These are phyloP conservation scores for Tillandsia leiboldiana DNA, from an alignment of 176 grass and related monocot species.

Conservation along the genomic window DNA sequence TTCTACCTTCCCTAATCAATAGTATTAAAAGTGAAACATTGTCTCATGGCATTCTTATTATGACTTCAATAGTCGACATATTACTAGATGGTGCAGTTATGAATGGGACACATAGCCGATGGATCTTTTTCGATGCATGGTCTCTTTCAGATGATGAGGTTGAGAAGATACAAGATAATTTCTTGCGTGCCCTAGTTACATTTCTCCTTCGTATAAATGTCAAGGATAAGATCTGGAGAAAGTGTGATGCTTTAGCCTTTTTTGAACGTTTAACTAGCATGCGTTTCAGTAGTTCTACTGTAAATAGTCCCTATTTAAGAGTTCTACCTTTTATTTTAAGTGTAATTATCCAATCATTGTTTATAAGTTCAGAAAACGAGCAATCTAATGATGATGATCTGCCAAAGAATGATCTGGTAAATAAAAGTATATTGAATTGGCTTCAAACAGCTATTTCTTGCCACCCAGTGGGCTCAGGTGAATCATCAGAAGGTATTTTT, in stretches of 20 bases:
- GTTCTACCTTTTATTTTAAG: constrained; percentile 53
- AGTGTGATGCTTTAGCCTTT: constrained; percentile 41
- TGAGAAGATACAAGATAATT: constrained; percentile 55
- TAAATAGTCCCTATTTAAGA: constrained; percentile 44
- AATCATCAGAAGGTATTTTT: constrained; percentile 39
- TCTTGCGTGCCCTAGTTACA: constrained; percentile 60
- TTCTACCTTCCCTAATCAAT: constrained; percentile 63
- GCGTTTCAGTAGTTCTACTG: constrained; percentile 34
- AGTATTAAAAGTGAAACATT: constrained; percentile 38
- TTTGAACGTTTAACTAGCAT: constrained; percentile 42
- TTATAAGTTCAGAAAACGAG: constrained; percentile 25
- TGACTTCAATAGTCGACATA: constrained; percentile 41
- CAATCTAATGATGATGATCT: constrained; percentile 10
- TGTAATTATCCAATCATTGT: constrained; percentile 38
- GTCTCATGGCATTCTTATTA: constrained; percentile 21
- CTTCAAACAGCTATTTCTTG: constrained; percentile 59
- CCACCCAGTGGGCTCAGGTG: constrained; percentile 24
- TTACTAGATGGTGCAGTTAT: constrained; percentile 50
- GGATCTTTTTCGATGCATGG: constrained; percentile 82
- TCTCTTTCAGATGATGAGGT: constrained; percentile 43
- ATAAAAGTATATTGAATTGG: constrained; percentile 58
- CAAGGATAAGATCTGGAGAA: constrained; percentile 39
- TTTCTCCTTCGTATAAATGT: constrained; percentile 41
- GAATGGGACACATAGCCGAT: constrained; percentile 33
- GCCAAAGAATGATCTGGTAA: constrained; percentile 29